Conservation (phyloP, 768 basidiomycete species). For the Coprinopsis marcescibilis region DNA sequence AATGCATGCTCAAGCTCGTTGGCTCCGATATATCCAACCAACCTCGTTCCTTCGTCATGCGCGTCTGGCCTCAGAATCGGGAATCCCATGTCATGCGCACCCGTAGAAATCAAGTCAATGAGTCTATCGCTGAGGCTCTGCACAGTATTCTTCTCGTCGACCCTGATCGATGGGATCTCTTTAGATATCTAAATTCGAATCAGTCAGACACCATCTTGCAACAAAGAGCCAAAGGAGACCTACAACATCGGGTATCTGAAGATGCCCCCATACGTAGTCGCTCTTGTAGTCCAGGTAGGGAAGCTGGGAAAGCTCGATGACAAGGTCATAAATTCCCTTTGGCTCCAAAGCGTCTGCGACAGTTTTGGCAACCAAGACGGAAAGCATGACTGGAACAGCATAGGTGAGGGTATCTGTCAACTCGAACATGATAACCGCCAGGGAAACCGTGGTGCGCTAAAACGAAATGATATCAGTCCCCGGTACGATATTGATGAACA, state of each 20-base stretch:
- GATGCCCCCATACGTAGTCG: slow-evolving; percentile 80
- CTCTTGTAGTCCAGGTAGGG: slow-evolving; percentile 92
- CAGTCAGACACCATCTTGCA: slow-evolving; percentile 1
- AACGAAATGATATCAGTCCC: slow-evolving; percentile 1
- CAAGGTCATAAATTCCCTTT: slow-evolving; percentile 95
- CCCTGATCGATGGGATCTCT: slow-evolving; percentile 61
- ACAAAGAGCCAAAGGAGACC: slow-evolving; percentile 21
- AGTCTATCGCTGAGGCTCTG: slow-evolving; percentile 69
- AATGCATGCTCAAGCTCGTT: slow-evolving; percentile 94
- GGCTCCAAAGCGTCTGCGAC: slow-evolving; percentile 85
- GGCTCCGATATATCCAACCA: slow-evolving; percentile 87
- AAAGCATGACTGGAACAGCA: slow-evolving; percentile 83
- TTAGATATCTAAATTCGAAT: slow-evolving; percentile 48
- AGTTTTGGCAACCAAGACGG: slow-evolving; percentile 86
- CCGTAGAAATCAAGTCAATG: slow-evolving; percentile 46
- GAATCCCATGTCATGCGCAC: slow-evolving; percentile 78
- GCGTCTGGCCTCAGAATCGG: slow-evolving; percentile 64
- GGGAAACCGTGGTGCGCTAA: slow-evolving; percentile 82
- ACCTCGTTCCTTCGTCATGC: slow-evolving; percentile 43
- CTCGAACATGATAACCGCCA: slow-evolving; percentile 96
- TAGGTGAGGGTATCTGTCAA: slow-evolving; percentile 91
- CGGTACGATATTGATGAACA: not conserved
- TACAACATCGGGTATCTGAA: slow-evolving; percentile 76
- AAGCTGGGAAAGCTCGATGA: slow-evolving; percentile 86
- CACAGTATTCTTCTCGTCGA: slow-evolving; percentile 75